Evolutionary conservation across 2,329 filamentous ascomycete species (phyloP), one percentile per base, ranked within the genome.

Genomic region (Pseudophaeomoniella oleicola): DNA sequence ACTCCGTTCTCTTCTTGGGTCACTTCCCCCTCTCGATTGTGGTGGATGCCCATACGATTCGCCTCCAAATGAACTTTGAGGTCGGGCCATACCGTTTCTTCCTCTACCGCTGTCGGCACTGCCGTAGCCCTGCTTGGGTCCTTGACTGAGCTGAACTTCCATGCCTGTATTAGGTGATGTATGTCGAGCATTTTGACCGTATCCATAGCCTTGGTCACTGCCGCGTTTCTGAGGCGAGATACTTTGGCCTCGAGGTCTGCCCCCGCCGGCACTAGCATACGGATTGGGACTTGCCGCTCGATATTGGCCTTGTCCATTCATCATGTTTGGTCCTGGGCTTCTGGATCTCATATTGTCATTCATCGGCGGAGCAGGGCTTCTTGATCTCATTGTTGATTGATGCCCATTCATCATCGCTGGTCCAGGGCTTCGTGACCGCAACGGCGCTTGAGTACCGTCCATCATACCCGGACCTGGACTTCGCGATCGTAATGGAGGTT

Each of bases 71-170:
- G 58, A 66, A n/a, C 65, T 62, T 39, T 56, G 55, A 4, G 62
- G 60, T 16, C 58, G 58, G 17, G 22, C 73, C 69, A 46, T 75
- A 71, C 71, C 56, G n/a, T 66, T 69, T 65, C 72, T 71, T 6
- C 52, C 48, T 16, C 55, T 50, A 19, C 46, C 46, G 30, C 57
- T 57, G 15, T 53, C 51, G 36, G 54, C 56, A 34, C 51, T 50
- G 19, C 71, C 72, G 46, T 79, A 78, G 16, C 62, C 59, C 37
- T 77, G 72, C 39, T 72, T 66, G 5, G 62, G 63, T 10, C 50
- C 44, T 30, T 43, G 55, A 15, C 56, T 75, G 19, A 84, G 64
- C 55, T 84, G 79, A 39, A 84, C 64, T 27, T 79, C 72, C 75
- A 82, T 81, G 18, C 54, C 53, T 48, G 54, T 35, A 34, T 46